Evolutionary conservation across 148 eudicot genomes (phyloP).

Genomic region (Cornus controversa): DNA sequence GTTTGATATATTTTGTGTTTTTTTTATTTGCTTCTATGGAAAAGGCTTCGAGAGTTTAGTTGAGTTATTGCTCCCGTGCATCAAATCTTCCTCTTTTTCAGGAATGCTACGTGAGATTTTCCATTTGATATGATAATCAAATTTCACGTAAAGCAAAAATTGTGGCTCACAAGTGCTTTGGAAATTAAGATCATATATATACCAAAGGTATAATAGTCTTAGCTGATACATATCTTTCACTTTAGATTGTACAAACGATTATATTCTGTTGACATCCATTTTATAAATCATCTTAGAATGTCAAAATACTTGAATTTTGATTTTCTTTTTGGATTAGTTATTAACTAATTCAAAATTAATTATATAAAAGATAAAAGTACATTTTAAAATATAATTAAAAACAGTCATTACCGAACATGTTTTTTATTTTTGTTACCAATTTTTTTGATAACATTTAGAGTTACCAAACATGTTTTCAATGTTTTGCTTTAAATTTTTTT

Average conservation of each 20-base stretch:
- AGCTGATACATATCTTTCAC: background rate
- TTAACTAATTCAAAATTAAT: no score
- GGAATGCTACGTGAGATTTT: background rate
- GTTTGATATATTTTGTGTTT: background rate
- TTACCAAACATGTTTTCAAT: no score
- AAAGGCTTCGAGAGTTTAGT: background rate
- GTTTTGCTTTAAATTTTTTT: no score
- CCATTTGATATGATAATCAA: background rate
- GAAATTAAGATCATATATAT: background rate
- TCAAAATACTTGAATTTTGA: background rate
- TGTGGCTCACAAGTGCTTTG: conserved; percentile 6
- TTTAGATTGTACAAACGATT: background rate
- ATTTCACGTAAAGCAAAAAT: background rate
- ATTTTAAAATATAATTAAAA: no score
- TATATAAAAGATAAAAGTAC: no score
- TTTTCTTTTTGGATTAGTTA: background rate
- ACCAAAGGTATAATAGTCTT: background rate
- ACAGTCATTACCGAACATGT: no score
- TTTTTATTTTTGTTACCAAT: no score
- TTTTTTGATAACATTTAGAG: no score
- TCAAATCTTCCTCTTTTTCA: background rate
- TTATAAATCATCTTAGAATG: background rate
- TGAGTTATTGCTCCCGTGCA: background rate
- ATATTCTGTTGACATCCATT: background rate
- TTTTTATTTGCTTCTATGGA: background rate